Conservation (phyloP, 129 eudicot species). For the Centaurea solstitialis region DNA sequence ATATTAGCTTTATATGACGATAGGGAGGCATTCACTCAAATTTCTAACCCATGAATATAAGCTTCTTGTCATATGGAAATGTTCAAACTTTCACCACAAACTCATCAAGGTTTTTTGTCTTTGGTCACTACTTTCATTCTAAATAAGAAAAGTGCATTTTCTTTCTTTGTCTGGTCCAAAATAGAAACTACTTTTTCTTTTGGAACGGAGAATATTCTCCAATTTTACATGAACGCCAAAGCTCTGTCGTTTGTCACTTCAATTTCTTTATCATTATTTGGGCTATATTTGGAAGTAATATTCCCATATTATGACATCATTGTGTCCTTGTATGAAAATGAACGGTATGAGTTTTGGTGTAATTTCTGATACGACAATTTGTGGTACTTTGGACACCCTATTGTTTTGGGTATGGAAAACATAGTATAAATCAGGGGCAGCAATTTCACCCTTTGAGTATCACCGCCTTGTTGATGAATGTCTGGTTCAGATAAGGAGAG, state of each 20-base stretch:
- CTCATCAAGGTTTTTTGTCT: background rate
- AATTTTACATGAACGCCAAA: background rate
- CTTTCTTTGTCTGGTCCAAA: background rate
- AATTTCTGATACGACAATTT: background rate
- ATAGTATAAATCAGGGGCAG: background rate
- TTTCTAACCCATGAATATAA: background rate
- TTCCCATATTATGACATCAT: background rate
- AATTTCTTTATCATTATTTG: background rate
- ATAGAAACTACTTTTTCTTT: background rate
- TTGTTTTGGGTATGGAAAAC: background rate
- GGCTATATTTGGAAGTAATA: background rate
- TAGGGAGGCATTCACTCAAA: background rate
- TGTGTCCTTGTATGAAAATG: background rate
- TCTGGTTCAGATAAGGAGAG: too few relatives aligned
- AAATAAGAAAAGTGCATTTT: background rate
- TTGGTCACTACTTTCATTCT: background rate
- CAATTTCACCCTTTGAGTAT: background rate
- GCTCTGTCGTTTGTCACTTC: background rate
- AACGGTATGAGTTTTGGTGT: background rate
- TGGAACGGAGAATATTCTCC: background rate
- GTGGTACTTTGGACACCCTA: background rate
- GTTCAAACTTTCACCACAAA: background rate
- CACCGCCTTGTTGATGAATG: background rate
- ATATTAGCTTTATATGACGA: background rate
- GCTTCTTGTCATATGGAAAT: background rate